These are phyloP conservation scores for Citrullus colocynthis DNA, from an alignment of 306 rosid species.

Conservation along the genomic window DNA sequence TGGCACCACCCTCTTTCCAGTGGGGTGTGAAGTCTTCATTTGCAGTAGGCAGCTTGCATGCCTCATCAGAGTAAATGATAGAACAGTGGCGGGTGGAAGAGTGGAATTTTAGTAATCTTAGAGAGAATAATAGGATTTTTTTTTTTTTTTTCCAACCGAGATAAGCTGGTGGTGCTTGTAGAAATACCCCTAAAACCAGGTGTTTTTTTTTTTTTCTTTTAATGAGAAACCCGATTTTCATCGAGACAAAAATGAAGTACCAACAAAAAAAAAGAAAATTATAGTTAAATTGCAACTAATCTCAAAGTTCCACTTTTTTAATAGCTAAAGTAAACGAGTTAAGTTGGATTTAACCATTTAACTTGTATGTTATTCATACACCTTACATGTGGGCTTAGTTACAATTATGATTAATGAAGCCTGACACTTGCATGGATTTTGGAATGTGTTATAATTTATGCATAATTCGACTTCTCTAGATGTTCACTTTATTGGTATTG, in stretches of 20 bases:
- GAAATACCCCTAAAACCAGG: neutral
- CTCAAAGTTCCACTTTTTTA: neutral
- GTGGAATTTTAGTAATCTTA: neutral
- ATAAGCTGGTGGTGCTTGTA: neutral
- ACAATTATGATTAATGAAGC: neutral
- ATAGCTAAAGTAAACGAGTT: neutral
- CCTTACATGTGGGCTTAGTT: neutral
- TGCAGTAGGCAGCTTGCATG: neutral
- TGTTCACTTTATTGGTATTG: conserved; percentile 13
- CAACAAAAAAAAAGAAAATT: neutral
- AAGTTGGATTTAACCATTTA: neutral
- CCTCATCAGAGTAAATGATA: neutral
- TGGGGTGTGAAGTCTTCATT: neutral
- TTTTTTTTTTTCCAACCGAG: neutral
- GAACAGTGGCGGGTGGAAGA: neutral
- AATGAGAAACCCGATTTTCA: neutral
- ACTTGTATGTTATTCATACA: neutral
- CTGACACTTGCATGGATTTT: neutral
- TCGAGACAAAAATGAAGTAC: neutral
- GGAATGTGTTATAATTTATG: neutral
- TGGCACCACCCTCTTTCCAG: neutral
- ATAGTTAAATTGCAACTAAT: neutral
- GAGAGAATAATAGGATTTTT: neutral
- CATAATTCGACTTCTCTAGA: neutral
- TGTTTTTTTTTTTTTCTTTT: neutral